Conservation (phyloP, 177 flowering plant species). For the Tripterygium wilfordii region DNA sequence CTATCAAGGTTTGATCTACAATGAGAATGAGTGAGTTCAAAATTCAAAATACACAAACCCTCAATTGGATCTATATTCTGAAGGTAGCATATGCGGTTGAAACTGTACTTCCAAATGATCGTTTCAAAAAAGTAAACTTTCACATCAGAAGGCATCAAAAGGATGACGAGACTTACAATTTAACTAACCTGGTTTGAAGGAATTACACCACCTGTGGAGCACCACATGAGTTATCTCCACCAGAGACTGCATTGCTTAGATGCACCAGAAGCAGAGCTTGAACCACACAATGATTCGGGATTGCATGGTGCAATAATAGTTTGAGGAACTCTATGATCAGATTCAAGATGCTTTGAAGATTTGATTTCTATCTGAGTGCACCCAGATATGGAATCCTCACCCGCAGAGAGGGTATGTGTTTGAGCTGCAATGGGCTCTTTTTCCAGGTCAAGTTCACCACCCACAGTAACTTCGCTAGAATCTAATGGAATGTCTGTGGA, state of each 20-base stretch:
- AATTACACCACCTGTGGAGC: too few species aligned
- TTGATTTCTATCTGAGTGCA: background rate
- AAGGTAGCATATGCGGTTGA: too few species aligned
- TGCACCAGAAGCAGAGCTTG: slow-evolving; percentile 6
- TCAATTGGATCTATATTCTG: too few species aligned
- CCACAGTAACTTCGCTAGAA: slow-evolving; percentile 1
- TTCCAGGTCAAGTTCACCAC: slow-evolving; percentile 1
- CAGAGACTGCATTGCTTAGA: slow-evolving; percentile 14
- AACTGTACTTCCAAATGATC: too few species aligned
- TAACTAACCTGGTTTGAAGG: slow-evolving; percentile 14
- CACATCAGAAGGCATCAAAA: too few species aligned
- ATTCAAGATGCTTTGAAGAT: background rate
- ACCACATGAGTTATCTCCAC: slow-evolving; percentile 11
- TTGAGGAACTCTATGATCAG: too few species aligned
- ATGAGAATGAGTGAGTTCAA: too few species aligned
- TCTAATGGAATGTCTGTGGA: background rate
- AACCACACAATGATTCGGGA: slow-evolving; percentile 6
- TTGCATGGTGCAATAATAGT: background rate
- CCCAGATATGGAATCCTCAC: too few species aligned
- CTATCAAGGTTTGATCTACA: too few species aligned
- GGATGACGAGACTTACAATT: too few species aligned
- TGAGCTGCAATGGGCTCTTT: background rate
- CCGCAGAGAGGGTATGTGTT: background rate
- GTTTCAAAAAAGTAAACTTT: too few species aligned
- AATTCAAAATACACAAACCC: too few species aligned